Conservation (phyloP, 768 basidiomycete species). For the Serendipita indica region DNA sequence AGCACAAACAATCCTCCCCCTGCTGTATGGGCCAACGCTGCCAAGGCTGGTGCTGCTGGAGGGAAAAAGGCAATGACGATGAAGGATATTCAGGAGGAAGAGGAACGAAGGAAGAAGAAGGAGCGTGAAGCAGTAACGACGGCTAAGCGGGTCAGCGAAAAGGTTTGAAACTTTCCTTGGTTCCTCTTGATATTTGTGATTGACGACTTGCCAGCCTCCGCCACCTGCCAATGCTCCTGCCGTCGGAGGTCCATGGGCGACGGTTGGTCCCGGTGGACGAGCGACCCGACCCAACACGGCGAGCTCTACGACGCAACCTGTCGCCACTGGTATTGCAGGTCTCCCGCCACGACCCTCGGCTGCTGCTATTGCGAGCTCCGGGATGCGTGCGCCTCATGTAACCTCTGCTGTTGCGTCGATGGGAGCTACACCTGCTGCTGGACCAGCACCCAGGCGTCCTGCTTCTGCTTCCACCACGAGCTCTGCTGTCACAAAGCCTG, state of each 20-base stretch:
- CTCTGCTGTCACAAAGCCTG: slow-evolving; percentile 24
- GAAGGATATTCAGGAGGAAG: slow-evolving; percentile 99
- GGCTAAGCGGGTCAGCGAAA: slow-evolving; percentile 36
- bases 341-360: slow-evolving; percentile 18
- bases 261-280: slow-evolving; percentile 71
- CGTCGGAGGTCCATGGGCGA: slow-evolving; percentile 53
- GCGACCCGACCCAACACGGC: slow-evolving; percentile 15
- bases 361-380: slow-evolving; percentile 24
- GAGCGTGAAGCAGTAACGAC: slow-evolving; percentile 41
- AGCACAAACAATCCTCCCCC: slow-evolving; percentile 19
- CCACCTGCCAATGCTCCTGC: slow-evolving; percentile 25
- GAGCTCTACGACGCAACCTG: neutral
- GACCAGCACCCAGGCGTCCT: slow-evolving; percentile 27
- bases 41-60: slow-evolving; percentile 31
- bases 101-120: slow-evolving; percentile 75
- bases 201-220: slow-evolving; percentile 21
- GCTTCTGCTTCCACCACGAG: slow-evolving; percentile 22
- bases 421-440: slow-evolving; percentile 20
- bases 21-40: slow-evolving; percentile 62
- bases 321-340: slow-evolving; percentile 22
- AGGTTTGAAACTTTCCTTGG: slow-evolving; percentile 15
- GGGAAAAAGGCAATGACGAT: slow-evolving; percentile 60
- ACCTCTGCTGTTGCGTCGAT: slow-evolving; percentile 20
- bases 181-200: neutral
- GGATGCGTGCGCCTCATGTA: slow-evolving; percentile 19